Evolutionary conservation across 805 yeast species (phyloP).

Genomic region (Candida patagonica): DNA sequence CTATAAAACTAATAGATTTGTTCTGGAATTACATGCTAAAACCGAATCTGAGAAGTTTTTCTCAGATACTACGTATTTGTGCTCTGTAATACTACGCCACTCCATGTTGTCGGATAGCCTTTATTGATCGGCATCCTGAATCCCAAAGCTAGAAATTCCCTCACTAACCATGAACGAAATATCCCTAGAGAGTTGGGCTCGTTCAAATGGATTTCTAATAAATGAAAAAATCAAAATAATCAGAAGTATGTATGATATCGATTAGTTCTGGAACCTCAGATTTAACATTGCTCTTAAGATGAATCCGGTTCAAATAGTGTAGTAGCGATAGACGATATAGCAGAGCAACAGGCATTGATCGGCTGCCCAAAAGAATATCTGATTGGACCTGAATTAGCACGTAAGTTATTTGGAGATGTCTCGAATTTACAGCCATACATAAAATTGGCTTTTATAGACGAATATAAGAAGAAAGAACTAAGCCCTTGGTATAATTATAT

Average conservation of each 20-base stretch:
- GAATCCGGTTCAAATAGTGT: not conserved
- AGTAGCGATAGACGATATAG: constrained; percentile 10
- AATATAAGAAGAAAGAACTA: constrained; percentile 12
- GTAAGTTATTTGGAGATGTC: constrained; percentile 9
- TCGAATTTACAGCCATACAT: constrained; percentile 6
- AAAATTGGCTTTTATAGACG: constrained; percentile 16
- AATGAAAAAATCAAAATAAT: not conserved
- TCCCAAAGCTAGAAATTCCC: too few species aligned
- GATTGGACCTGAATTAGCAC: constrained; percentile 15
- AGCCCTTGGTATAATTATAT: constrained; percentile 38
- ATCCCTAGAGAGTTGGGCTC: not conserved
- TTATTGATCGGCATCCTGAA: too few species aligned
- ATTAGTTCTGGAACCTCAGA: too few species aligned
- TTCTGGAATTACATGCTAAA: too few species aligned
- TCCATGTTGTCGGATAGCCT: too few species aligned
- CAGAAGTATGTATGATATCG: not conserved
- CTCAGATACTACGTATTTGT: too few species aligned
- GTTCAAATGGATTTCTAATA: not conserved
- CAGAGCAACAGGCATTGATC: constrained; percentile 10
- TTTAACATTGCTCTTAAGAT: not conserved
- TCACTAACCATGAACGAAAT: too few species aligned
- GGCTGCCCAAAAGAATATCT: constrained; percentile 15
- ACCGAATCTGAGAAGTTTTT: too few species aligned
- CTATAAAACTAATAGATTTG: too few species aligned
- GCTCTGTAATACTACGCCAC: too few species aligned